Base-by-base conservation (phyloP, 2,329 filamentous ascomycete genomes). In the Cercospora beticola region DNA sequence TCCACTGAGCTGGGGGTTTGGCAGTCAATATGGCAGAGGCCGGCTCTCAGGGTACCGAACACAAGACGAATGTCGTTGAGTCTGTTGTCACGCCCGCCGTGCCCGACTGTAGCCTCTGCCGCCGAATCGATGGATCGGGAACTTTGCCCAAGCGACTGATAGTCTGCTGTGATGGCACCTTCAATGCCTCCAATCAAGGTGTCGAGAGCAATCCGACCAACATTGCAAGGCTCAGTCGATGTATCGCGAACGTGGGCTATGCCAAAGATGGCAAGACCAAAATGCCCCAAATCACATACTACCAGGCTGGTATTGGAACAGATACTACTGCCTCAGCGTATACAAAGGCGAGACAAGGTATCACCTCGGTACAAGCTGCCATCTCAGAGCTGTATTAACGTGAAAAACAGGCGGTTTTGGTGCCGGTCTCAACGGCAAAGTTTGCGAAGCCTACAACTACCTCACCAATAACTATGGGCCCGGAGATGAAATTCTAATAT, bases 401-500 rank as follows among this genome's bases (percentile, higher is more conserved):
- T 2, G 9, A 4, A 1, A 1, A 2, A 1, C 6, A 69, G 69
- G 67, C 26, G 69, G 63, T 23, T 69, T 77, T 1, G 71, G 74
- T 5, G 68, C 69, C 1, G 75, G 76, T 4, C 65, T 70, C 12
- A 70, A 65, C n/a, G 62, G 63, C 18, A 71, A 71, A 28, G 69
- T 71, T 1, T 71, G 68, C 60, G 70, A 71, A 43, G 67, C 65
- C n/a, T 77, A 78, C 62, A 73, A 72, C 36, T 78, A 75, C 54
- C 62, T 78, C 9, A 75, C 76, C 66, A 70, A 71, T 14, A 75
- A 78, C 30, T 78, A 77, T 64, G 61, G 61, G 0, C 67, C 68
- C 0, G 76, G 74, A 3, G 76, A 76, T 52, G 64, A 74, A 54
- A 76, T 78, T 14, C 77, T 75, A 60, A 73, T 78, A 6, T 78